phyloP scores from a whole-genome alignment of 352 stramenopile genomes.

The Globisporangium okanoganense region DNA sequence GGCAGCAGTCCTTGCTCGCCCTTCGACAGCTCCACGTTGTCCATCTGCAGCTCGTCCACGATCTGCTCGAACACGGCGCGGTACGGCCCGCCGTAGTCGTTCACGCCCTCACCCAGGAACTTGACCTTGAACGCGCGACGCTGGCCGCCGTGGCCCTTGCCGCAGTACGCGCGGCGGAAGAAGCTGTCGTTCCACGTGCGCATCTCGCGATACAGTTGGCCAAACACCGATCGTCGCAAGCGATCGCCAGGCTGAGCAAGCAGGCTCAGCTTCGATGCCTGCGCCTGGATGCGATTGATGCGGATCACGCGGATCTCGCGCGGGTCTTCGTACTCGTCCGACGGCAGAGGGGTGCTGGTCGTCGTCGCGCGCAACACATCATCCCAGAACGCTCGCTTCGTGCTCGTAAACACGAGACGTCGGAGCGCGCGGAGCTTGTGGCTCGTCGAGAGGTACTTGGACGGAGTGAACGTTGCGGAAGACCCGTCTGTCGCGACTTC shows the following conservation, averaged over 20 bases:
- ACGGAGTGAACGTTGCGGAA: not conserved
- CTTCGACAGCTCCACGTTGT: constrained; percentile 84
- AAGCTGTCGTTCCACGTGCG: constrained; percentile 92
- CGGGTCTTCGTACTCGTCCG: constrained; percentile 98
- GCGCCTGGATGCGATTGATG: constrained; percentile 96
- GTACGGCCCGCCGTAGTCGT: constrained; percentile 99
- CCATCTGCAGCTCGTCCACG: constrained; percentile 93
- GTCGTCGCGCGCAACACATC: constrained; percentile 93
- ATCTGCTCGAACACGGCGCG: constrained; percentile 97
- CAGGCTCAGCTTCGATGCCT: constrained; percentile 84
- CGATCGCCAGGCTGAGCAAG: constrained; percentile 86
- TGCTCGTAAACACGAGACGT: constrained; percentile 87
- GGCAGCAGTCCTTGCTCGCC: constrained; percentile 84
- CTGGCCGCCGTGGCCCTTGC: constrained; percentile 97
- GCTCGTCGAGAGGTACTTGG: constrained; percentile 55
- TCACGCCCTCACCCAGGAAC: constrained; percentile 97
- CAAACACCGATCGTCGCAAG: constrained; percentile 94
- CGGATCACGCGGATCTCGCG: constrained; percentile 97
- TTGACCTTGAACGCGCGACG: constrained; percentile 99
- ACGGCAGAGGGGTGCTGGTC: constrained; percentile 94
- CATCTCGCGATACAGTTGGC: constrained; percentile 97
- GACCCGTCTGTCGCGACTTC: constrained; percentile 31
- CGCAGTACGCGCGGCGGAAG: constrained; percentile 95
- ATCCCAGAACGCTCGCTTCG: constrained; percentile 94
- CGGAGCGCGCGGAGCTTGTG: constrained; percentile 68